Conservation (phyloP, 495 filamentous ascomycete genomes). For the Gamarada debralockiae region DNA sequence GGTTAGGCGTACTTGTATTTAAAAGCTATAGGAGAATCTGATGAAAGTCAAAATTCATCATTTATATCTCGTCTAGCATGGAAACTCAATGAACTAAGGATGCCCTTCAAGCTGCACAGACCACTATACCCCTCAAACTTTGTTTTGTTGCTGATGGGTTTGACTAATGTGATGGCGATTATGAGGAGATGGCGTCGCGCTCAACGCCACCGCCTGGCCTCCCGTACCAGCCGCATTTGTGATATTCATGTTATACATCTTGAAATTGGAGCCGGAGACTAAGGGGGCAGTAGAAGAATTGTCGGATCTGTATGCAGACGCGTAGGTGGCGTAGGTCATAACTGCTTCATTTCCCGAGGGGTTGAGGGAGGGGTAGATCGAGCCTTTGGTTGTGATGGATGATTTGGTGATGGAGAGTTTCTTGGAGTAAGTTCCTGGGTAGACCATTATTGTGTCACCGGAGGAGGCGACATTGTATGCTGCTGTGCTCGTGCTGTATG, state of each 20-base stretch:
- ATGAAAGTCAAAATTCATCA: too few relatives aligned
- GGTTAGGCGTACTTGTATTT: too few relatives aligned
- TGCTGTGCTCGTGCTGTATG: slow-evolving; percentile 4
- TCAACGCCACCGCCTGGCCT: slow-evolving; percentile 41
- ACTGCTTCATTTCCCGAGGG: slow-evolving; percentile 4
- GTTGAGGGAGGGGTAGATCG: not conserved
- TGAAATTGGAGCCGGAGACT: slow-evolving; percentile 34
- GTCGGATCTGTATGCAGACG: slow-evolving; percentile 24
- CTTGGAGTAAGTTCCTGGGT: slow-evolving; percentile 34
- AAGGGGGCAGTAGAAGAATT: slow-evolving; percentile 32
- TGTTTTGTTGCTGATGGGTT: too few relatives aligned
- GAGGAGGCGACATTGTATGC: not conserved
- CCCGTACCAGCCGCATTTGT: slow-evolving; percentile 37
- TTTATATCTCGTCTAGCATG: too few relatives aligned
- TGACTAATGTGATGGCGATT: too few relatives aligned
- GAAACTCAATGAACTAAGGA: too few relatives aligned
- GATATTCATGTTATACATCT: slow-evolving; percentile 48
- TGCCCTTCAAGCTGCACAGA: too few relatives aligned
- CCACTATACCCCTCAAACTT: too few relatives aligned
- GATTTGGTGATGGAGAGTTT: slow-evolving; percentile 40
- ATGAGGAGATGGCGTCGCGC: too few relatives aligned
- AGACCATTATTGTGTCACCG: slow-evolving; percentile 16
- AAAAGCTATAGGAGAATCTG: too few relatives aligned
- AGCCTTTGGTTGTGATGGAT: slow-evolving; percentile 38
- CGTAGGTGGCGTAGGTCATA: slow-evolving; percentile 3